Conservation (phyloP, 805 yeast species). For the Pichia membranifaciens region DNA sequence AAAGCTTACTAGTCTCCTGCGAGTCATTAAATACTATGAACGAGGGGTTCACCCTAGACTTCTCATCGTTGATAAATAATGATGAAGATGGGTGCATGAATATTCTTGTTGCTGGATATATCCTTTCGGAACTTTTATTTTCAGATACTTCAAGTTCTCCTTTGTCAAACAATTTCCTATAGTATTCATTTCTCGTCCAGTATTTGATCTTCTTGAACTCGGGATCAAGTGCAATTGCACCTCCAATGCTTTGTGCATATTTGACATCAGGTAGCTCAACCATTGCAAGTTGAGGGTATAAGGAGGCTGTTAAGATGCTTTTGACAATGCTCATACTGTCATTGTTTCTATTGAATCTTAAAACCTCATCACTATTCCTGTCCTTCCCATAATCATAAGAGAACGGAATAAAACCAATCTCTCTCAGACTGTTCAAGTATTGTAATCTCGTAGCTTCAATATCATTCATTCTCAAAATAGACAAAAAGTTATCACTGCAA, state of each 20-base stretch:
- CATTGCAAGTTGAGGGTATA: conserved; percentile 77
- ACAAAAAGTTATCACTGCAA: conserved; percentile 52
- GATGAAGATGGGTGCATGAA: conserved; percentile 86
- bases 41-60: conserved; percentile 20
- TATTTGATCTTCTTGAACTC: conserved; percentile 68
- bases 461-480: conserved; percentile 61
- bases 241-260: conserved; percentile 60
- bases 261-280: conserved; percentile 80
- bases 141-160: conserved; percentile 7
- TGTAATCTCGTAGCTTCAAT: conserved; percentile 67
- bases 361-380: conserved; percentile 8
- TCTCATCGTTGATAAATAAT: conserved; percentile 41
- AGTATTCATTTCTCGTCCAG: conserved; percentile 65
- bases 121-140: conserved; percentile 14
- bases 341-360: conserved; percentile 44
- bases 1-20: conserved; percentile 58
- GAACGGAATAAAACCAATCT: conserved; percentile 69
- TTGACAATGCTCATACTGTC: conserved; percentile 47
- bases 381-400: conserved; percentile 30
- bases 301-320: conserved; percentile 71
- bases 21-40: conserved; percentile 62
- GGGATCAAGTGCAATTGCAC: conserved; percentile 81
- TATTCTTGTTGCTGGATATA: conserved; percentile 60
- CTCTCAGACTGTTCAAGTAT: conserved; percentile 62
- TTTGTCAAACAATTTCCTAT: conserved; percentile 22